Evolutionary conservation across 2,329 filamentous ascomycete species (phyloP), one percentile per base, ranked within the genome.

Genomic region (Aspergillus sp.): DNA sequence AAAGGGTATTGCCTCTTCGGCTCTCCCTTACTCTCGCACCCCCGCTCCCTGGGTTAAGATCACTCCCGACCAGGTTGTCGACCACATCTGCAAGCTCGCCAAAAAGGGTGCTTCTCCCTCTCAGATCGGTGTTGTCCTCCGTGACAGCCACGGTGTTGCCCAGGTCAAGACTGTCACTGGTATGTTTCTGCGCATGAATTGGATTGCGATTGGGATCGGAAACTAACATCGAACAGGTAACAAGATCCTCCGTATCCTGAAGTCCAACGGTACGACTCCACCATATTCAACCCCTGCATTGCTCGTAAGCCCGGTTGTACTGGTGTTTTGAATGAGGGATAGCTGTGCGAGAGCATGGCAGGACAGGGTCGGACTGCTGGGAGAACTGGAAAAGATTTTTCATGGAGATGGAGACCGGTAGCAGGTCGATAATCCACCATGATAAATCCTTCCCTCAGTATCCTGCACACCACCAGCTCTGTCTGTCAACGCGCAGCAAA

Each of bases 211-310:
- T 6, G 21, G 19, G 33, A 44, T n/a, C 12, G n/a, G n/a, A 17
- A 67, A 67, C 77, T 83, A 71, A 82, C 74, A 68, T 66, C 65
- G 17, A 62, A 68, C 70, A 93, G 93, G 95, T 84, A 99, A 99
- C 91, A 96, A 96, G 87, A 97, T 99, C 79, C 91, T 99, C 77
- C 90, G 95, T 81, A 98, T 99, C 84, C 87, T 99, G 73, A 98
- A 97, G 89, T 90, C 90, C 73, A 90, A 85, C 81, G 95, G 95
- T 98, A 98, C 81, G 84, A 77, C 64, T 67, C 58, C 64, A 69
- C 58, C 66, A 58, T 56, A 47, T 61, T 56, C 52, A 47, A n/a
- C 35, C 31, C 35, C 47, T 27, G 19, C 11, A 21, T 41, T 39
- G 35, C 15, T 7, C 49, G 44, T 54, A 54, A 41, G 27, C 47